Conservation (phyloP, 306 rosid genomes). For the Vicia villosa region DNA sequence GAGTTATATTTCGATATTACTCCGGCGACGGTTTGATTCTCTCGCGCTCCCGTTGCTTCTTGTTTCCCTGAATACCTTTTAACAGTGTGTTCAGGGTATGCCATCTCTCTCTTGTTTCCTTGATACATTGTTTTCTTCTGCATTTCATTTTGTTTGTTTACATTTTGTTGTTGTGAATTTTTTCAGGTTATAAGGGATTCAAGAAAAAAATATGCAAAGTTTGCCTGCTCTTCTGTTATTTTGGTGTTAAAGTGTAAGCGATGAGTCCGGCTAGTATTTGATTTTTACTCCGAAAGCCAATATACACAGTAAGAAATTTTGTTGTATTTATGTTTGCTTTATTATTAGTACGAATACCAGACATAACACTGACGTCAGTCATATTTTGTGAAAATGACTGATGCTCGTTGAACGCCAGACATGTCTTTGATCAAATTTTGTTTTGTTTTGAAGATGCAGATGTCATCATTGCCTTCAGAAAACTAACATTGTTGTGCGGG, state of each 20-base stretch:
- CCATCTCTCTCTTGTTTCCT: background rate
- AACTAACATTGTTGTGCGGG: conserved; percentile 41
- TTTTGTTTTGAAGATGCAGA: conserved; percentile 46
- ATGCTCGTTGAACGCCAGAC: background rate
- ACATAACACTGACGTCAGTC: background rate
- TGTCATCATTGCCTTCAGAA: conserved; percentile 46
- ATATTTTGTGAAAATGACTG: background rate
- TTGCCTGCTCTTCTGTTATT: conserved; percentile 40
- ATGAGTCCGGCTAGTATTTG: conserved; percentile 45
- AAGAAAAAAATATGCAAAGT: conserved; percentile 50
- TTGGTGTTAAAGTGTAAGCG: conserved; percentile 41
- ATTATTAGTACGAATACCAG: background rate
- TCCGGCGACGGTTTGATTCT: conserved; percentile 56
- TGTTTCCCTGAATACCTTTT: conserved; percentile 88
- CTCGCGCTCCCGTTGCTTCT: conserved; percentile 85
- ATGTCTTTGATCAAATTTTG: too few relatives aligned
- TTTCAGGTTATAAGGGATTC: conserved; percentile 69
- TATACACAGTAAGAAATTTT: conserved; percentile 44
- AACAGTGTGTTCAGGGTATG: conserved; percentile 80
- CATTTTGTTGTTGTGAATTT: conserved; percentile 19
- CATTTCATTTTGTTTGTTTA: too few relatives aligned
- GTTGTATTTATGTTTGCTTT: background rate
- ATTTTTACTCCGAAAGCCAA: conserved; percentile 34
- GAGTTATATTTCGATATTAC: conserved; percentile 50
- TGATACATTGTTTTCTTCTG: too few relatives aligned